Evolutionary conservation across 75 land plant genomes (phyloP), one percentile per base, ranked within the genome.

Genomic region (Sequoia sempervirens): DNA sequence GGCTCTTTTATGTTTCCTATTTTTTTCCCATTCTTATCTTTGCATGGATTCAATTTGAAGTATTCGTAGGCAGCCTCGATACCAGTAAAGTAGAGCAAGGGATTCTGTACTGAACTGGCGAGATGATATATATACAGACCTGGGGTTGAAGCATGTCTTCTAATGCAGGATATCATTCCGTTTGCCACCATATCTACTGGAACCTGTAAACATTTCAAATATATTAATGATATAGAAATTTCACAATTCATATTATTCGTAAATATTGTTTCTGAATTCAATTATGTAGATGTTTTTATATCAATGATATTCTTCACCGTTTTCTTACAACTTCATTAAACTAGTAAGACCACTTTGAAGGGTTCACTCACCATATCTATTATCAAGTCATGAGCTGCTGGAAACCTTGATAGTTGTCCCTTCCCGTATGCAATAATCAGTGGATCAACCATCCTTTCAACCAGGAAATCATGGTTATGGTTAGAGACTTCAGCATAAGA

Each of bases 101-200:
- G 96, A 53, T 91, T 92, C 72, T 88, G 86, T 13, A 91, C 87
- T 14, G 96, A 94, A 7, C 94, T 90, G 17, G 92, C 89, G 28
- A 94, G 86, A 41, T 94, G 96, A 79, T 94, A 94, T 18, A 92
- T 84, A 41, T 36, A 43, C 28, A 76, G 46, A 28, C 78, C 72
- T 8, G 86, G 54, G 36, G 85, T 87, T 52, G 83, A 82, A 26
- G 83, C 76, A 86, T 92, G 88, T 68, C 79, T 85, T n/a, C 87
- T 89, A 85, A 94, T 88, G 56, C 89, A 83, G 4, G 90, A 91
- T 34, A 94, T 52, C 84, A 92, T 90, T 9, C 91, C 87, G 83
- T 94, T 94, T 28, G 86, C 93, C 5, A 94, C 94, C 94, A 94
- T 88, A 83, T 94, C 96, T 34, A 85, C 96, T 34, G 96, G 96